Evolutionary conservation across 2,329 filamentous ascomycete species (phyloP).

Genomic region (Berkeleyomyces rouxiae): DNA sequence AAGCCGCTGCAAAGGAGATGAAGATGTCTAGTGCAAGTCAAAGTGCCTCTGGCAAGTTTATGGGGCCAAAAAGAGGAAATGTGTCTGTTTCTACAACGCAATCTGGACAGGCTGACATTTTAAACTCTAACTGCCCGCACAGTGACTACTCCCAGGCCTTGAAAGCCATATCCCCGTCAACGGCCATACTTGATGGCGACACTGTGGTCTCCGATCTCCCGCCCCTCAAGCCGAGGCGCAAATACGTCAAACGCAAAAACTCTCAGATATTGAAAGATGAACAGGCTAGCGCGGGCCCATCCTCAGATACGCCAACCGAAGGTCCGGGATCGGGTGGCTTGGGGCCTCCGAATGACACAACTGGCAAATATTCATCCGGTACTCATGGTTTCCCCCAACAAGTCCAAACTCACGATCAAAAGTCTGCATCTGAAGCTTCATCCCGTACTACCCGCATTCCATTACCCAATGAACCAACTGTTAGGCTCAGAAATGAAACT

Average conservation of each 20-base stretch:
- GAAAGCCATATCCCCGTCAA: background rate
- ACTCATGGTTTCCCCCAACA: background rate
- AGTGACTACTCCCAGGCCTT: background rate
- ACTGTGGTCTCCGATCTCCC: background rate
- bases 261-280: background rate
- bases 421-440: background rate
- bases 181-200: background rate
- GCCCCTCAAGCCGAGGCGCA: conserved; percentile 3
- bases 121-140: background rate
- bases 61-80: background rate
- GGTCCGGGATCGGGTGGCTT: background rate
- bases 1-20: background rate
- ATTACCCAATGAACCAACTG: background rate
- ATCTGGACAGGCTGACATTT: background rate
- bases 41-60: background rate
- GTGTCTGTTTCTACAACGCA: too few relatives aligned
- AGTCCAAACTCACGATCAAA: background rate
- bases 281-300: background rate
- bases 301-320: background rate
- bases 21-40: background rate
- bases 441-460: background rate
- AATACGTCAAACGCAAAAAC: conserved; percentile 5
- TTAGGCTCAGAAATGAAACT: background rate
- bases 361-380: background rate
- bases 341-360: background rate